These are phyloP conservation scores for Neopestalotiopsis clavispora DNA, from an alignment of 2,329 filamentous ascomycete genomes.

Conservation along the genomic window DNA sequence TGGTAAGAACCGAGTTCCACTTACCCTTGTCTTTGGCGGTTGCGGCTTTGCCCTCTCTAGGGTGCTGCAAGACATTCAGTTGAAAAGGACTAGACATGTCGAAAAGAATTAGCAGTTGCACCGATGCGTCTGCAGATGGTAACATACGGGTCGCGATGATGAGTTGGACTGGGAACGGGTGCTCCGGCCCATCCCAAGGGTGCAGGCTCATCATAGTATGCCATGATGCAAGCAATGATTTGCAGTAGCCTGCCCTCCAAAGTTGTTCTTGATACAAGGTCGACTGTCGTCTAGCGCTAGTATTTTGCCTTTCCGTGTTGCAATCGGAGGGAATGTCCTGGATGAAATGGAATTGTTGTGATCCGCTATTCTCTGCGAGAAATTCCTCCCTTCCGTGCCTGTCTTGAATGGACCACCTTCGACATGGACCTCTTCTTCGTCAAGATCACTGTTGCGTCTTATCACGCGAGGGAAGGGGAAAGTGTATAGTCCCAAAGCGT, in stretches of 20 bases:
- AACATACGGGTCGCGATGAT: neutral
- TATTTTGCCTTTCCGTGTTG: too few species aligned
- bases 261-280: too few species aligned
- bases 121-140: neutral
- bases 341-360: neutral
- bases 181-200: neutral
- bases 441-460: too few species aligned
- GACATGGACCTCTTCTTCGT: neutral
- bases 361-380: neutral
- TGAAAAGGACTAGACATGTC: neutral
- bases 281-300: too few species aligned
- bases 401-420: neutral
- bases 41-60: neutral
- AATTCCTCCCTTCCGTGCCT: neutral
- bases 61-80: neutral
- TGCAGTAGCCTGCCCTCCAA: too few species aligned
- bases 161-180: neutral
- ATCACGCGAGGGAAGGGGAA: neutral
- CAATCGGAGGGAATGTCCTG: neutral
- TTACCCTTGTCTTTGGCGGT: neutral
- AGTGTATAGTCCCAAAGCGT: neutral
- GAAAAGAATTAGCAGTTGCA: neutral
- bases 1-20: neutral
- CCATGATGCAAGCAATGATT: neutral
- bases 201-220: neutral